A percentile compares a stretch with the other conserved stretches of the same genome.
phyloP scores from a whole-genome alignment of 2,329 filamentous ascomycete genomes.

The Apiospora sp. region DNA sequence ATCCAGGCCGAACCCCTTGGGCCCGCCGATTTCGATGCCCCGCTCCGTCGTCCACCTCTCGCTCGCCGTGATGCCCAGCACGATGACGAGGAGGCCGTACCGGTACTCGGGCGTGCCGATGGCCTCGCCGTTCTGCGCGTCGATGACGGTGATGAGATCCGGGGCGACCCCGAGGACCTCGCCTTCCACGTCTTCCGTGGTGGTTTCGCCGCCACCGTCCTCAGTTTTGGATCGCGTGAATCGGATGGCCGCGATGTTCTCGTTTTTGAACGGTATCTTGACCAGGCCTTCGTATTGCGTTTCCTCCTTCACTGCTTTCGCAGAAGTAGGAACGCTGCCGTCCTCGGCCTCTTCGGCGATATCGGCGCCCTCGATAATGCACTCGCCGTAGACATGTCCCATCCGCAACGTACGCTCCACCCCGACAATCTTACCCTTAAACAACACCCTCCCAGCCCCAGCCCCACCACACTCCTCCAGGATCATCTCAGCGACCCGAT shows the following conservation, averaged over 20 bases:
- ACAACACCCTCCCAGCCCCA: slow-evolving; percentile 63
- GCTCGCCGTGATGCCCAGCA: slow-evolving; percentile 55
- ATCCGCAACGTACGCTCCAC: slow-evolving; percentile 64
- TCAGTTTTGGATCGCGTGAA: slow-evolving; percentile 31
- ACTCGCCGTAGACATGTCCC: slow-evolving; percentile 67
- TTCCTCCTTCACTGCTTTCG: slow-evolving; percentile 26
- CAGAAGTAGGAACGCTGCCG: slow-evolving; percentile 23
- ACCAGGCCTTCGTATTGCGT: slow-evolving; percentile 54
- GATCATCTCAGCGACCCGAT: slow-evolving; percentile 64
- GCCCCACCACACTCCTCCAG: slow-evolving; percentile 64
- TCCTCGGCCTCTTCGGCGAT: slow-evolving; percentile 43
- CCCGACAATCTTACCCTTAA: slow-evolving; percentile 69
- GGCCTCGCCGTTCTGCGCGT: slow-evolving; percentile 63
- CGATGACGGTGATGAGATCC: slow-evolving; percentile 63
- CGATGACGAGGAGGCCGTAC: slow-evolving; percentile 59
- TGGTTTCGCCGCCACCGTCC: slow-evolving; percentile 41
- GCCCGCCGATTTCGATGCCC: slow-evolving; percentile 59
- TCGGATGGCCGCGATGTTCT: slow-evolving; percentile 70
- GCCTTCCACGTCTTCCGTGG: slow-evolving; percentile 46
- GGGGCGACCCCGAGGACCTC: slow-evolving; percentile 61
- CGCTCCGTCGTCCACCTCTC: slow-evolving; percentile 55
- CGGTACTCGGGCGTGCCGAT: slow-evolving; percentile 65
- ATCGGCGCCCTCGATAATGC: slow-evolving; percentile 60
- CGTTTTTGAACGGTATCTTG: slow-evolving; percentile 77
- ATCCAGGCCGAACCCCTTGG: slow-evolving; percentile 55